Base-by-base conservation (phyloP, 2,329 filamentous ascomycete species). In the Trichophyton mentagrophytes region DNA sequence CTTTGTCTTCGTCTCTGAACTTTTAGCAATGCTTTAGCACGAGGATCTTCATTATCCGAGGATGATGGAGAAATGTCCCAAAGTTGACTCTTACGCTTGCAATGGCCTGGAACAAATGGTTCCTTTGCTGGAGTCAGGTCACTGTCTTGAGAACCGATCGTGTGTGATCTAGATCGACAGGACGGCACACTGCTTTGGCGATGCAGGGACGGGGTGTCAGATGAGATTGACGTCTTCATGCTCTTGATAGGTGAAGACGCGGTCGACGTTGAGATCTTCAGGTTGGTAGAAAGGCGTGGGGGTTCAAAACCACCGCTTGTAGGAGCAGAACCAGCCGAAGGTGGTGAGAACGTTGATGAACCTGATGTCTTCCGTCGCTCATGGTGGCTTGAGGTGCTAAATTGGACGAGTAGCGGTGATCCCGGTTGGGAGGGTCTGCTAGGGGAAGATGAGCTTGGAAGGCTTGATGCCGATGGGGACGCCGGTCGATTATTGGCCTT, bases 31-130 rank as follows among this genome's bases (percentile, higher is more conserved):
- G 88, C 90, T 71, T 91, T 96, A 6, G 91, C 88, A 68, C 95
- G 89, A 51, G 92, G 88, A 57, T 95, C 90, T 74, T 99, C 93
- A 62, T 95, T 99, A 70, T 99, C 93, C 0, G 93, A 99, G 0
- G 92, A 97, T 0, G 93, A 97, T 2, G 93, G 93, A 1, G 93
- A 99, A 75, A 96, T 88, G 71, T 97, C 92, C 67, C 97, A 90
- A 1, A 96, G 87, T 69, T 96, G 93, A 70, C 92, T 97, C 67
- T 90, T 84, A 44, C 93, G 86, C 72, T 96, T 96, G 68, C 91
- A 85, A 69, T 96, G 91, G 33, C 75, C 77, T 58, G 85, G 83
- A 7, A 82, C 79, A 49, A 87, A 83, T 11, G 79, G 75, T 61
- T 80, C 73, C 58, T 88, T 82, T 60, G 87, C 84, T 6, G 83